Evolutionary conservation across 2,329 filamentous ascomycete genomes (phyloP).

Genomic region (Fusarium brachygibbosum): DNA sequence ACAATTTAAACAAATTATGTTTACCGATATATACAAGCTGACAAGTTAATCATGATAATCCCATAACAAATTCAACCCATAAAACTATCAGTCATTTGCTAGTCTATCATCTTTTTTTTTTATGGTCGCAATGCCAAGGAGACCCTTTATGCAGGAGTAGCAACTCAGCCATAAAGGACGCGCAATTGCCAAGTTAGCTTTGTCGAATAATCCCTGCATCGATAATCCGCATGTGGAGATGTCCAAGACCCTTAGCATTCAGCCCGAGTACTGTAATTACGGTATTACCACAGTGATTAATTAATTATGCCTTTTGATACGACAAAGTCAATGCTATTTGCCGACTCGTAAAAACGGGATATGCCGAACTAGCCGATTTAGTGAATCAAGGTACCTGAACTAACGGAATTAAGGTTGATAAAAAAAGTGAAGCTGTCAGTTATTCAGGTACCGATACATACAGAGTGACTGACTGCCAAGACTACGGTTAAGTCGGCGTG

Average conservation of each 20-base stretch:
- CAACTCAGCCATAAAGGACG: constrained; percentile 39
- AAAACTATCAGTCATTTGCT: not conserved
- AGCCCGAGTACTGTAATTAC: not conserved
- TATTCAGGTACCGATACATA: not conserved
- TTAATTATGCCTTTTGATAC: not conserved
- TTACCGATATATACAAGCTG: not conserved
- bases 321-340: not conserved
- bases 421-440: not conserved
- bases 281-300: not conserved
- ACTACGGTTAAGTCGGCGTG: constrained; percentile 41
- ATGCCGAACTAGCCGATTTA: constrained; percentile 8
- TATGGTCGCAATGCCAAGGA: constrained; percentile 5
- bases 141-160: constrained; percentile 30
- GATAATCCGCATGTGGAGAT: constrained; percentile 8
- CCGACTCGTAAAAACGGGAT: not conserved
- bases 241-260: constrained; percentile 17
- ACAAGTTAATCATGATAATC: not conserved
- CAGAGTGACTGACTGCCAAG: constrained; percentile 23
- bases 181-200: constrained; percentile 35
- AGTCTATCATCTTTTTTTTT: not conserved
- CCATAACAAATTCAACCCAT: not conserved
- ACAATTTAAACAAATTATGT: not conserved
- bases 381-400: not conserved
- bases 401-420: not conserved
- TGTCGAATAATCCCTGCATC: not conserved